Base-by-base conservation (phyloP, 768 basidiomycete species). In the Suillus tomentosus region DNA sequence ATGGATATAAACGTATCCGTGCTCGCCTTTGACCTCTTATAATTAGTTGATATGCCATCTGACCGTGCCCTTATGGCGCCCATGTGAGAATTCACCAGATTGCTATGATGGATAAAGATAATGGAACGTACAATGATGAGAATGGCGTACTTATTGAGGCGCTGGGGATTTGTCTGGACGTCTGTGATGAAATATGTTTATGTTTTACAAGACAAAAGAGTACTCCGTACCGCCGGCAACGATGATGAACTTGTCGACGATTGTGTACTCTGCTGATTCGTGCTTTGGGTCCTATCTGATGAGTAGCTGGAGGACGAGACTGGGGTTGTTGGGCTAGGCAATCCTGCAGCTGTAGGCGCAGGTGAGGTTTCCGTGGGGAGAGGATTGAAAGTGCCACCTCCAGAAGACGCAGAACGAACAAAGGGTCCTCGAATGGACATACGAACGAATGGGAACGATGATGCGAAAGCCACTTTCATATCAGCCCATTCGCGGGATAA, bases 21-120 rank as follows among this genome's bases (percentile, higher is more conserved):
- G 17, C 17, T 58, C 5, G 27, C 17, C 11, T 27, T 40, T 58
- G 39, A 42, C 27, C 40, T 37, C 24, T 64, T 64, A 64, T 64
- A 50, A 31, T 36, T 27, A 37, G 37, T 50, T 51, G 19, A 51
- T 15, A 48, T 61, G 24, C 24, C 59, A 42, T 61, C 63, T 53
- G 63, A 61, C 36, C 4, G 37, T 19, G 24, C 22, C 24, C 63
- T 64, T 48, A 50, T 40, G 63, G 34, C 14, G 24, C 40, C 17
- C 24, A 61, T 60, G 59, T 61, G 39, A 42, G 47, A 60, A 24
- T 39, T n/a, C 50, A 47, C 13, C 6, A 27, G 15, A 45, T 8
- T 37, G 27, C 27, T 27, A 34, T 61, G 62, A 61, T 51, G 11
- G 8, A 17, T 27, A 43, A 62, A 19, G 19, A 61, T 24, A 61